Base-by-base conservation (phyloP, 2,329 filamentous ascomycete species). In the Fusarium tanahbumbuense region DNA sequence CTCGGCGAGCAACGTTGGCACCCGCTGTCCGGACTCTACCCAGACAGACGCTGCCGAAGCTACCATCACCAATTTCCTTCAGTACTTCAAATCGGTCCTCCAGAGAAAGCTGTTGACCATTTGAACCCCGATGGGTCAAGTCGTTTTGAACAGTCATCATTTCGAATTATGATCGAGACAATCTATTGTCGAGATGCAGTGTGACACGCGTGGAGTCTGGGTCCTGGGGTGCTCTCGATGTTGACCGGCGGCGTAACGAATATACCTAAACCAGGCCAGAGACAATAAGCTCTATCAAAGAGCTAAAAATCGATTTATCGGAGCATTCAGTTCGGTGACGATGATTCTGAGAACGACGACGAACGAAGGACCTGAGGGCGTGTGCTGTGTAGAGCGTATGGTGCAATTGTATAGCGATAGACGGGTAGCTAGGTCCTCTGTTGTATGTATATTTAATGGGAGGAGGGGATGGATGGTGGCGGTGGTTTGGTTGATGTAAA, bases 41-140 rank as follows among this genome's bases (percentile, higher is more conserved):
- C 68, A 99, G 87, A 63, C 93, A 92, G 70, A 99, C 96, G 78
- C 94, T 98, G 64, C 96, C 96, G 79, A 99, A 99, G 83, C 96
- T 98, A 73, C 96, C 96, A 89, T 99, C 96, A 52, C 96, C 96
- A 79, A 99, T 97, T 78, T 99, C 96, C 83, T 98, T 99, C 78
- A 99, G 84, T 58, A 99, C 91, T 81, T 99, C 95, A 79, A 98
- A 99, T 74, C 94, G 91, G 79, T 99, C 96, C 79, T 98, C 94
- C 56, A 99, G 89, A 56, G 89, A 87, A 82, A 91, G 76, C 82
- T 86, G 76, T 79, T 84, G 83, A 59, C 87, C 84, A 54, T 87
- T 84, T 73, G 89, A 87, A 80, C 88, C 88, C 79, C 92, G 88
- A 76, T 90, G 88, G 81, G 91, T 87, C 76, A 89, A 83, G 77